Percentiles rank a stretch among this genome's conserved stretches.
These are phyloP conservation scores for Phytophthora multivora DNA, from an alignment of 352 stramenopile genomes.

Conservation along the genomic window DNA sequence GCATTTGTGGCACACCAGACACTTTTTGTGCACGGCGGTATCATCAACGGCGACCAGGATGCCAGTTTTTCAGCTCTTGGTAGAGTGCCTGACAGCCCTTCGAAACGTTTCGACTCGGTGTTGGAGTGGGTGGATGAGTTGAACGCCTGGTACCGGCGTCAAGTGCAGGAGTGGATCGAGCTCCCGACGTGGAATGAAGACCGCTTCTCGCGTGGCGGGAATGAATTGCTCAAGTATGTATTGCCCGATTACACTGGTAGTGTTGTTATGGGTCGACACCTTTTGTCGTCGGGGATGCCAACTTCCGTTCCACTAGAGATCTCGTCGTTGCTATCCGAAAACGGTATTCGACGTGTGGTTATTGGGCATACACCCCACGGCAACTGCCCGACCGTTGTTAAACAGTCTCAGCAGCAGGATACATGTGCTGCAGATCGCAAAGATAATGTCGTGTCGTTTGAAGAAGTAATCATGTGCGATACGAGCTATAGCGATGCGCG, in stretches of 20 bases:
- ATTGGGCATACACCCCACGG: constrained; percentile 93
- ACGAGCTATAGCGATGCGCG: constrained; percentile 91
- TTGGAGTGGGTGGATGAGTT: constrained; percentile 73
- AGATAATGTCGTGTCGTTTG: constrained; percentile 37
- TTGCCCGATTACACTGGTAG: constrained; percentile 61
- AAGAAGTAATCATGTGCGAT: constrained; percentile 91
- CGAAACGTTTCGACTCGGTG: constrained; percentile 34
- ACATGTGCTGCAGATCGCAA: constrained; percentile 15
- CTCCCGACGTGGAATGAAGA: constrained; percentile 80
- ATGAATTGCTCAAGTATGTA: constrained; percentile 76
- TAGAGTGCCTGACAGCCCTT: constrained; percentile 62
- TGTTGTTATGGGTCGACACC: constrained; percentile 76
- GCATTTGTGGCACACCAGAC: constrained; percentile 84
- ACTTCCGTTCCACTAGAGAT: constrained; percentile 48
- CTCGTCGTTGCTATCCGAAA: constrained; percentile 57
- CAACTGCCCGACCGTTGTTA: constrained; percentile 89
- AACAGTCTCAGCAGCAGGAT: constrained; percentile 38
- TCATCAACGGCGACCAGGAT: constrained; percentile 57
- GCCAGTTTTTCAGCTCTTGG: constrained; percentile 62
- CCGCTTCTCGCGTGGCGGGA: constrained; percentile 54
- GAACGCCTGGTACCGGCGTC: constrained; percentile 80
- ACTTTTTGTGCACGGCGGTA: constrained; percentile 93
- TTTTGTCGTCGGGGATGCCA: constrained; percentile 82
- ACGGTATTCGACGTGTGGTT: constrained; percentile 85
- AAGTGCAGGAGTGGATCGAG: constrained; percentile 81